Evolutionary conservation across 768 basidiomycete species (phyloP).

Genomic region (Glaciozyma antarctica): DNA sequence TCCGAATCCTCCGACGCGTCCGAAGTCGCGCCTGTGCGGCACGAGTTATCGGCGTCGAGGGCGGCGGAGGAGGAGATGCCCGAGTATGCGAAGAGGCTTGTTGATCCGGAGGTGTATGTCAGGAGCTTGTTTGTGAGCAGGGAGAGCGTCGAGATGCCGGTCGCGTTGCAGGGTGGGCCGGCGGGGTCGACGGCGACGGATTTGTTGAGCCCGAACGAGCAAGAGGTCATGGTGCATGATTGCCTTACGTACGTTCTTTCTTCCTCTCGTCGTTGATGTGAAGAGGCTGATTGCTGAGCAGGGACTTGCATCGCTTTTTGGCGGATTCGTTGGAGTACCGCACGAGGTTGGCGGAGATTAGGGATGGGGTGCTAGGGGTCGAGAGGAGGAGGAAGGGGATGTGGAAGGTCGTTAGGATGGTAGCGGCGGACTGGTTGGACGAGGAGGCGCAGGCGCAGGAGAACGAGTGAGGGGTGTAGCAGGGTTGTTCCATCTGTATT

Average conservation of each 20-base stretch:
- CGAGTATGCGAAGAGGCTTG: slow-evolving; percentile 18
- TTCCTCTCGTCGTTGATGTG: too few relatives aligned
- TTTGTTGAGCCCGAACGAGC: slow-evolving; percentile 28
- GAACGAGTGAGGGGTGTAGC: neutral
- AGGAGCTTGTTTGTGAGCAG: slow-evolving; percentile 19
- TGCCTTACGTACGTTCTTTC: slow-evolving; percentile 25
- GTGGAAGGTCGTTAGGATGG: slow-evolving; percentile 26
- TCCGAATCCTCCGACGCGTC: neutral
- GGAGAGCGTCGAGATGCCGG: slow-evolving; percentile 21
- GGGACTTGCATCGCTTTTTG: slow-evolving; percentile 34
- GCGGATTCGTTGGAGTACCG: slow-evolving; percentile 36
- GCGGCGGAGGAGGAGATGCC: slow-evolving; percentile 18
- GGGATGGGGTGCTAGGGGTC: slow-evolving; percentile 33
- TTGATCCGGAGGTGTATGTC: slow-evolving; percentile 28
- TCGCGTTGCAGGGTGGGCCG: neutral
- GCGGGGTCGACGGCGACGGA: slow-evolving; percentile 3
- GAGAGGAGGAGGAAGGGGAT: slow-evolving; percentile 35
- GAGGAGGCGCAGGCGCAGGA: slow-evolving; percentile 17
- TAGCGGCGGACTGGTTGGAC: slow-evolving; percentile 27
- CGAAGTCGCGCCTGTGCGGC: neutral
- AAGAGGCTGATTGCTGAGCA: neutral
- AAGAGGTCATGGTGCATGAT: slow-evolving; percentile 33
- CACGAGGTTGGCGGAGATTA: slow-evolving; percentile 32
- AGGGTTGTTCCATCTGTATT: too few relatives aligned
- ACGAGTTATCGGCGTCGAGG: neutral